phyloP scores from a whole-genome alignment of 495 filamentous ascomycete species.

The Penicillium simplicissimum region DNA sequence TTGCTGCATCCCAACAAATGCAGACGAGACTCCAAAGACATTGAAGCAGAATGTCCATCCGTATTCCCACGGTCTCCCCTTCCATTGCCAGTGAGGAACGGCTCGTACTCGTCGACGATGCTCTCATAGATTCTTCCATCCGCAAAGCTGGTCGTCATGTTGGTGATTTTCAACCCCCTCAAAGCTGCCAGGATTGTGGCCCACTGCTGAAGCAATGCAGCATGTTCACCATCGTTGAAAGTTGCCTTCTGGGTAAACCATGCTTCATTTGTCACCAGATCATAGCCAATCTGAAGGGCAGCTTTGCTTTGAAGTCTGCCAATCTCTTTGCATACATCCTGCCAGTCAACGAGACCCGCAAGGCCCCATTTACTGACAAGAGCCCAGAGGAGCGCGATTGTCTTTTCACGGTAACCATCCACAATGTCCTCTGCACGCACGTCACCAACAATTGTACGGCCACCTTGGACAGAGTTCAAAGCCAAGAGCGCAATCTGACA shows the following conservation, averaged over 20 bases:
- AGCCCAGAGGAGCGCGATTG: constrained; percentile 61
- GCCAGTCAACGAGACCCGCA: constrained; percentile 54
- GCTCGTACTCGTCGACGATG: constrained; percentile 62
- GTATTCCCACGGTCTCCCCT: too few species aligned
- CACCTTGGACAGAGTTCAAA: constrained; percentile 42
- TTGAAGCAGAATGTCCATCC: neutral
- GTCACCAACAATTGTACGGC: constrained; percentile 33
- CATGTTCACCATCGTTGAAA: constrained; percentile 34
- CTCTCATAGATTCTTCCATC: constrained; percentile 56
- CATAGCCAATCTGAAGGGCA: constrained; percentile 22
- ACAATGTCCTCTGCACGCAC: constrained; percentile 62
- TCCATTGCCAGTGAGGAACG: constrained; percentile 28
- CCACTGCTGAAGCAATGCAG: constrained; percentile 55
- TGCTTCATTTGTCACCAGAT: constrained; percentile 15
- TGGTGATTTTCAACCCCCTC: constrained; percentile 50
- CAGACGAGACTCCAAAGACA: constrained; percentile 32
- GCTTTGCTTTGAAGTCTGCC: constrained; percentile 38
- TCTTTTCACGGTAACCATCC: constrained; percentile 68
- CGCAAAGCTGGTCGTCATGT: constrained; percentile 62
- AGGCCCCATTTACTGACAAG: constrained; percentile 61
- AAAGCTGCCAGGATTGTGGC: constrained; percentile 48
- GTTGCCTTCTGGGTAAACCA: constrained; percentile 22
- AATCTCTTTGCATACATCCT: constrained; percentile 55
- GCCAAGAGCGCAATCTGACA: constrained; percentile 59
- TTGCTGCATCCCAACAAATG: constrained; percentile 38